Evolutionary conservation across 108 stramenopile species (phyloP), one percentile per base, ranked within the genome.

Genomic region (Parietichytrium sp.): DNA sequence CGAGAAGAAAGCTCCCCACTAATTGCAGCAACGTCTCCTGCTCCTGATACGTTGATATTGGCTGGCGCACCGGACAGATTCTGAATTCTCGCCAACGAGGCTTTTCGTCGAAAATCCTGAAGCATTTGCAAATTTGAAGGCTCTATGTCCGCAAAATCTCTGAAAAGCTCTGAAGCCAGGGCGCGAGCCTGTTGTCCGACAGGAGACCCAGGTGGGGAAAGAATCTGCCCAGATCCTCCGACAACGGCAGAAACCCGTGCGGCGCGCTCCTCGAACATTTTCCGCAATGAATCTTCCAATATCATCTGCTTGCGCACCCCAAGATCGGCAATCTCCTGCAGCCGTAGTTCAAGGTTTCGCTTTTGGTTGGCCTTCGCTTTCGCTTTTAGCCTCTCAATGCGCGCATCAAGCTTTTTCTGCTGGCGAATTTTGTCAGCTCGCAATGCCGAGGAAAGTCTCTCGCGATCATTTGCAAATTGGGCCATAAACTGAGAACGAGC

Each of bases 351-450:
- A n/a, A 72, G 61, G 8, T 45, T 42, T 13, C 61, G 61, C 1
- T 42, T 10, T n/a, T 45, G 45, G 61, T 72, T 45, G 10, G 38
- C 38, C 33, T 33, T 42, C 33, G 61, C 36, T 25, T 27, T 72
- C 16, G 61, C 61, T 25, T 72, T 72, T 8, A 72, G 61, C 3
- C 61, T 36, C 61, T 72, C 61, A 1, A 72, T 42, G 1, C 61
- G 61, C 6, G 42, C 61, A 33, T 72, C 61, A 25, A 72, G 38
- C 15, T 42, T 72, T 42, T 72, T 72, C 15, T 45, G 38, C 33
- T 72, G 61, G 45, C 61, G 61, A 13, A 72, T 10, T n/a, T 72
- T 33, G 38, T 72, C 61, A 25, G 61, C 61, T 3, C 61, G 61
- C 15, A 72, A 45, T 6, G 61, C 61, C 33, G 61, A 45, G 6